Conservation (phyloP, 345 rosid genomes). For the Brassica rapa region DNA sequence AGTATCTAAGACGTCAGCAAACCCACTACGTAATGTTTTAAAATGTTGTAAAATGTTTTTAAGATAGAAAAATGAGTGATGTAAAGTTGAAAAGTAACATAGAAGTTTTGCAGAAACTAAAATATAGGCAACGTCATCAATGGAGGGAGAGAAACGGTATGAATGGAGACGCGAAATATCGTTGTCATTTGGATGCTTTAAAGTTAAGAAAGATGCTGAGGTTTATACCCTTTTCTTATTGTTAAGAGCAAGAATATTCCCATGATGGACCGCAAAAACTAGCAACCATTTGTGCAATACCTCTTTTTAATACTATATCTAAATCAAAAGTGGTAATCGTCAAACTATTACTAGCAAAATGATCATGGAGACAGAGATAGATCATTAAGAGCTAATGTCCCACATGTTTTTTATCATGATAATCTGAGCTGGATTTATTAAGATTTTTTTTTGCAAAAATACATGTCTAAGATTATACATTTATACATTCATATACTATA, state of each 20-base stretch:
- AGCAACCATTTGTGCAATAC: background rate
- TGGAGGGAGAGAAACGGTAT: background rate
- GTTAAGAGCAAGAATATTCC: slow-evolving; percentile 24
- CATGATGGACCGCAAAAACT: slow-evolving; percentile 3
- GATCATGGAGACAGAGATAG: slow-evolving; percentile 9
- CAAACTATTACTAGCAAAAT: slow-evolving; percentile 5
- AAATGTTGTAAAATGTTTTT: background rate
- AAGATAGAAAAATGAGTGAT: background rate
- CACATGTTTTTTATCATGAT: slow-evolving; percentile 2
- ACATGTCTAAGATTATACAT: background rate
- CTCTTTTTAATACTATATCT: background rate
- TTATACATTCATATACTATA: no score
- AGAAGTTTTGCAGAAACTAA: slow-evolving; percentile 3
- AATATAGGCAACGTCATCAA: background rate
- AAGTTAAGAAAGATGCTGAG: slow-evolving; percentile 31
- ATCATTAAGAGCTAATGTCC: slow-evolving; percentile 21
- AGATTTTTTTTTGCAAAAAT: background rate
- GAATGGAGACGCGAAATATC: slow-evolving; percentile 26
- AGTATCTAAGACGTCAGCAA: slow-evolving; percentile 9
- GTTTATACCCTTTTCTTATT: slow-evolving; percentile 29
- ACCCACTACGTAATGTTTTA: slow-evolving; percentile 1
- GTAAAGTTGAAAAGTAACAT: slow-evolving; percentile 1
- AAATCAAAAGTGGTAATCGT: slow-evolving; percentile 6
- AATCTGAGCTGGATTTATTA: slow-evolving; percentile 9
- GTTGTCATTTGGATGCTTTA: slow-evolving; percentile 3